These are phyloP conservation scores for Aciculoconidium aculeatum DNA, from an alignment of 805 yeast genomes.

Conservation along the genomic window DNA sequence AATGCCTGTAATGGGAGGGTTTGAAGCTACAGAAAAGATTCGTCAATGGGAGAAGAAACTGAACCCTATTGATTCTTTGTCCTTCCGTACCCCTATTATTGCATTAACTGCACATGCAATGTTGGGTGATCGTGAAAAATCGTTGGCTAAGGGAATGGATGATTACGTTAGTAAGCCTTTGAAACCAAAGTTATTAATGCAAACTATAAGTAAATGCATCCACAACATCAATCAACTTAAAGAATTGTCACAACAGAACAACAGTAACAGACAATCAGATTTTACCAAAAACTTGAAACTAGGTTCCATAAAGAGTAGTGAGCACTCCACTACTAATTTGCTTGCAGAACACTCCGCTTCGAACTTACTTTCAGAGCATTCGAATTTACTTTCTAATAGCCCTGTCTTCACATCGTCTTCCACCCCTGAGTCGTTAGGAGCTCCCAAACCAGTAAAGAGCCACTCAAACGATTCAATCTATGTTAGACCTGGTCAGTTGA, in stretches of 20 bases:
- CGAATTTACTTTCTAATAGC: too few relatives aligned
- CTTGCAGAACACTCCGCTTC: slow-evolving; percentile 8
- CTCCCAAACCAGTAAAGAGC: slow-evolving; percentile 20
- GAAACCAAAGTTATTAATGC: slow-evolving; percentile 76
- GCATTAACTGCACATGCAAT: slow-evolving; percentile 92
- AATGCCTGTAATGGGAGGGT: slow-evolving; percentile 95
- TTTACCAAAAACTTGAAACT: slow-evolving; percentile 42
- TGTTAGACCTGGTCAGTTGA: slow-evolving; percentile 27
- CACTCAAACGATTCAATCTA: slow-evolving; percentile 23
- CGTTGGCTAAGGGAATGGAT: slow-evolving; percentile 87
- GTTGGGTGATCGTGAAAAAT: slow-evolving; percentile 87
- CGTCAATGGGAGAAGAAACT: slow-evolving; percentile 83
- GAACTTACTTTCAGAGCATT: too few relatives aligned
- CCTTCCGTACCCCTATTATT: slow-evolving; percentile 78
- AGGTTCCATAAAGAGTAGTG: slow-evolving; percentile 22
- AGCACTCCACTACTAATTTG: slow-evolving; percentile 10
- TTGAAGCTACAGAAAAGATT: slow-evolving; percentile 82
- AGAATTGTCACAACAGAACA: slow-evolving; percentile 46
- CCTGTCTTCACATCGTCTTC: too few relatives aligned
- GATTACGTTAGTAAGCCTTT: slow-evolving; percentile 85
- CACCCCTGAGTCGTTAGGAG: slow-evolving; percentile 13
- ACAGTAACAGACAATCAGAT: slow-evolving; percentile 38
- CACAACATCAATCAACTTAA: slow-evolving; percentile 61
- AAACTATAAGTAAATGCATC: slow-evolving; percentile 79
- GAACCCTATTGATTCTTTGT: slow-evolving; percentile 62